Percentiles rank a stretch among this genome's conserved stretches.
Conservation (phyloP, 2,329 filamentous ascomycete species). For the Aspergillus awamori region DNA sequence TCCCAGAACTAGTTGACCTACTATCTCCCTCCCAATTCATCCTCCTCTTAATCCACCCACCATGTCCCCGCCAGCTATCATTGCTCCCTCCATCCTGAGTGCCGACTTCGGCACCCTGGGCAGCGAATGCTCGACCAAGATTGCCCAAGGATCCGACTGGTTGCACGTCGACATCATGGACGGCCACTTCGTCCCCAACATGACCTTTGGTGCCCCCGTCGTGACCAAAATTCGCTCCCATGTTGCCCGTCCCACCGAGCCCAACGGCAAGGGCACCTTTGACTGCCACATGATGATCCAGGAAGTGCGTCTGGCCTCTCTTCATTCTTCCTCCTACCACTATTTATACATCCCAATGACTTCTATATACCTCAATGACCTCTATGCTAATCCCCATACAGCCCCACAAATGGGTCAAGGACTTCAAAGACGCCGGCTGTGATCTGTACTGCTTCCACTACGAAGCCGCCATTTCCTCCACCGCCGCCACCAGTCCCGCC, state of each 20-base stretch:
- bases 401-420: slow-evolving; percentile 98
- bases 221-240: slow-evolving; percentile 90
- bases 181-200: slow-evolving; percentile 97
- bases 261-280: slow-evolving; percentile 83
- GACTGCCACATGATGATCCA: slow-evolving; percentile 99
- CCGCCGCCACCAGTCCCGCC: slow-evolving; percentile 78
- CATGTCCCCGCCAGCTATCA: slow-evolving; percentile 91
- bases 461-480: slow-evolving; percentile 84
- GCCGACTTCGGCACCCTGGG: slow-evolving; percentile 92
- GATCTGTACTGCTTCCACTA: slow-evolving; percentile 99
- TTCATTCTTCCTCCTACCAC: neutral
- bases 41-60: slow-evolving; percentile 24
- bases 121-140: slow-evolving; percentile 82
- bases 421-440: slow-evolving; percentile 91
- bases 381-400: slow-evolving; percentile 37
- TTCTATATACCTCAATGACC: neutral
- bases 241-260: slow-evolving; percentile 72
- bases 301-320: slow-evolving; percentile 63
- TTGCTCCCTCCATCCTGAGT: slow-evolving; percentile 96
- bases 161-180: slow-evolving; percentile 98
- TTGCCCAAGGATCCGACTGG: slow-evolving; percentile 86
- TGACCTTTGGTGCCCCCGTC: slow-evolving; percentile 93
- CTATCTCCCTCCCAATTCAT: neutral
- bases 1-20: neutral
- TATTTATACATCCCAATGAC: neutral